phyloP scores from a whole-genome alignment of 164 flowering plant species.

The Aristolochia californica region DNA sequence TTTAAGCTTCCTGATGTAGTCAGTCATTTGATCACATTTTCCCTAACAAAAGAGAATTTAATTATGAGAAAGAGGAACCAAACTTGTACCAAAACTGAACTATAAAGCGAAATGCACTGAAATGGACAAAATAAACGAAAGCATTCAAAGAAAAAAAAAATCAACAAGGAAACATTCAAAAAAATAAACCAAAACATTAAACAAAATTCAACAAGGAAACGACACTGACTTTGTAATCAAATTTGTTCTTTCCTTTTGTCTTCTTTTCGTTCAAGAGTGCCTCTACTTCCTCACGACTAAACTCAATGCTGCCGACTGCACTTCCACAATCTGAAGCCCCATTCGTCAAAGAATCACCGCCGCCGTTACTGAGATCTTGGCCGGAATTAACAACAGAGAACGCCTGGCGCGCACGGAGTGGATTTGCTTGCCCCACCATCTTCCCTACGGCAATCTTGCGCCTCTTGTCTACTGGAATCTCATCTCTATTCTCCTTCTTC shows the following conservation, averaged over 20 bases:
- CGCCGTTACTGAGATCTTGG: constrained; percentile 27
- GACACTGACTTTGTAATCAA: constrained; percentile 50
- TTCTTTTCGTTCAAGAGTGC: constrained; percentile 70
- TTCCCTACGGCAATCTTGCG: constrained; percentile 34
- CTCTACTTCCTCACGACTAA: constrained; percentile 70
- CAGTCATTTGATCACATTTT: constrained; percentile 56
- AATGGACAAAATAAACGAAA: neutral
- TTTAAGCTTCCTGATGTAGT: constrained; percentile 51
- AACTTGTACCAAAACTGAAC: neutral
- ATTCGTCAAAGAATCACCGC: too few species aligned
- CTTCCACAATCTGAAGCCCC: constrained; percentile 47
- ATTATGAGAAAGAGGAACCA: neutral
- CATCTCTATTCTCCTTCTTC: constrained; percentile 39
- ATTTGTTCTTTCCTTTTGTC: constrained; percentile 64
- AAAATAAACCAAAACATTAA: too few species aligned
- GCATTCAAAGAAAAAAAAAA: neutral
- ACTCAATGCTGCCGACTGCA: constrained; percentile 36
- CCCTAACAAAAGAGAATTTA: constrained; percentile 31
- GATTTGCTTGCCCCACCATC: constrained; percentile 44
- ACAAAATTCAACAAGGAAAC: too few species aligned
- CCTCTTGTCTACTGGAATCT: constrained; percentile 43
- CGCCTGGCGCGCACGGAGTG: constrained; percentile 38
- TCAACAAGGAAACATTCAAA: too few species aligned
- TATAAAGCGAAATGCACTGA: too few species aligned
- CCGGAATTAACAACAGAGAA: constrained; percentile 55